phyloP scores from a whole-genome alignment of 805 yeast species.

The Starmerella asiatica region DNA sequence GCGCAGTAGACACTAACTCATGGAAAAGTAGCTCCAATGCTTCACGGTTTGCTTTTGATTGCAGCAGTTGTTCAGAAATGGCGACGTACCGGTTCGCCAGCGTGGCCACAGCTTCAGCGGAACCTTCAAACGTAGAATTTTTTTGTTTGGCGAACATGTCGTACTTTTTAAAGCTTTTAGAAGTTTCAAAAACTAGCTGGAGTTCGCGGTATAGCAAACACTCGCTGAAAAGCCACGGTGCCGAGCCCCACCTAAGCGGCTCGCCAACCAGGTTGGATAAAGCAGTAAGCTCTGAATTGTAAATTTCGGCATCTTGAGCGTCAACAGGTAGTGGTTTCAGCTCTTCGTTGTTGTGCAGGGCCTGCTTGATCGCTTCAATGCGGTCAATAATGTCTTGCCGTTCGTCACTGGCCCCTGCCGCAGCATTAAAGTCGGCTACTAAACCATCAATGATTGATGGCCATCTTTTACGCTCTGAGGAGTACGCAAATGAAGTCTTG shows the following conservation, averaged over 20 bases:
- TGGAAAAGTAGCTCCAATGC: slow-evolving; percentile 47
- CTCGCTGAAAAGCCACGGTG: slow-evolving; percentile 86
- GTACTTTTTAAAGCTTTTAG: slow-evolving; percentile 37
- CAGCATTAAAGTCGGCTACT: slow-evolving; percentile 45
- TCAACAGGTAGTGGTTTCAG: slow-evolving; percentile 36
- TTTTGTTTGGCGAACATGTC: slow-evolving; percentile 68
- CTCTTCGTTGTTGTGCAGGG: slow-evolving; percentile 28
- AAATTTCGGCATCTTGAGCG: slow-evolving; percentile 37
- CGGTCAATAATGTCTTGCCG: slow-evolving; percentile 35
- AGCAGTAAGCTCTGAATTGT: slow-evolving; percentile 32
- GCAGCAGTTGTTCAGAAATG: slow-evolving; percentile 25
- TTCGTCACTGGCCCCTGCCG: slow-evolving; percentile 30
- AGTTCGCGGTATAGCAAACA: slow-evolving; percentile 61
- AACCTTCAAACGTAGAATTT: slow-evolving; percentile 57
- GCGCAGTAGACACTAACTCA: slow-evolving; percentile 74
- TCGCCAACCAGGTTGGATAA: slow-evolving; percentile 24
- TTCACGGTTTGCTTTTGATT: slow-evolving; percentile 1
- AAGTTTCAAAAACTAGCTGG: slow-evolving; percentile 23
- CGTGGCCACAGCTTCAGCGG: slow-evolving; percentile 67
- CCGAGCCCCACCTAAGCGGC: slow-evolving; percentile 51
- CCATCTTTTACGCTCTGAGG: slow-evolving; percentile 75
- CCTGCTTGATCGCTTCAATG: slow-evolving; percentile 33
- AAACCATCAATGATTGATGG: slow-evolving; percentile 63
- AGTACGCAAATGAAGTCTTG: slow-evolving; percentile 63
- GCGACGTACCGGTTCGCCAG: slow-evolving; percentile 51